Conservation (phyloP, 148 eudicot species). For the Euryodendron excelsum region DNA sequence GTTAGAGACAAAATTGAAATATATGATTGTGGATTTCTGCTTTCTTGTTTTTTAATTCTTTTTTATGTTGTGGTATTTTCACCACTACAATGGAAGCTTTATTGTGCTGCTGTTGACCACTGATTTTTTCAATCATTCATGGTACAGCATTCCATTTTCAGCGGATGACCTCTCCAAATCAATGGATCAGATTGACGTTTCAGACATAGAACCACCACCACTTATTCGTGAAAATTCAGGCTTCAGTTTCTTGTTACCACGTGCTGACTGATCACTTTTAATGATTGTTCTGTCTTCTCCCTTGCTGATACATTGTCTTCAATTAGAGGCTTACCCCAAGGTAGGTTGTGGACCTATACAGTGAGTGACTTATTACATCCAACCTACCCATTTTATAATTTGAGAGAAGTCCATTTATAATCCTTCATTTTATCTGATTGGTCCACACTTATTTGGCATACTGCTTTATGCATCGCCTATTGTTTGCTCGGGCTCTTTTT, state of each 20-base stretch:
- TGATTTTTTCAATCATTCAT: slow-evolving; percentile 10
- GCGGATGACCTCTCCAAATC: slow-evolving; percentile 83
- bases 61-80: background rate
- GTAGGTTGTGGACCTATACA: background rate
- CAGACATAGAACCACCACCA: slow-evolving; percentile 79
- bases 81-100: background rate
- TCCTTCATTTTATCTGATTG: background rate
- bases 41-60: background rate
- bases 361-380: no score
- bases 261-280: slow-evolving; percentile 2
- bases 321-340: background rate
- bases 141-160: slow-evolving; percentile 82
- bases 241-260: slow-evolving; percentile 33
- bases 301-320: background rate
- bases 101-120: slow-evolving; percentile 6
- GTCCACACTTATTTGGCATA: background rate
- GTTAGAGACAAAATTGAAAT: slow-evolving; percentile 25
- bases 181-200: slow-evolving; percentile 62
- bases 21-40: background rate
- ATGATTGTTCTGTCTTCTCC: background rate
- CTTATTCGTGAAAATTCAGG: slow-evolving; percentile 80
- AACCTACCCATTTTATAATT: background rate
- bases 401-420: background rate
- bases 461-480: background rate
- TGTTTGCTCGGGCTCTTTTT: background rate